Evolutionary conservation across 371 early-diverging fungal species (phyloP).

Genomic region (Rhizopus microsporus): DNA sequence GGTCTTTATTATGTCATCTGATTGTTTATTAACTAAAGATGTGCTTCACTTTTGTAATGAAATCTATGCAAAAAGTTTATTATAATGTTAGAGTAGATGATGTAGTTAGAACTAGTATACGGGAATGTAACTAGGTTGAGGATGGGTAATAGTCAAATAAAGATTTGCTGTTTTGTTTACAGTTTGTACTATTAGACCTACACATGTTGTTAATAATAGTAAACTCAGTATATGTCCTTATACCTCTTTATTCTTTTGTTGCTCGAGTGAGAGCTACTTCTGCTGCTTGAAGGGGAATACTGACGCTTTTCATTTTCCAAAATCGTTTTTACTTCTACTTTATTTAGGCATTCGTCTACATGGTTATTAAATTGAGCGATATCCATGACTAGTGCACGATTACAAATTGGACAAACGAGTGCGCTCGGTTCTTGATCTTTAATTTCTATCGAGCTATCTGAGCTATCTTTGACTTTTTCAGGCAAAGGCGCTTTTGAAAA

Average conservation of each 20-base stretch:
- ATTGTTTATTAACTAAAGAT: too few species aligned
- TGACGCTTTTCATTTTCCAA: constrained; percentile 10
- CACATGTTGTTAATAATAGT: background rate
- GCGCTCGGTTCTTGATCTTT: background rate
- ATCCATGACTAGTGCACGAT: constrained; percentile 24
- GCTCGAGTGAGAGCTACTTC: background rate
- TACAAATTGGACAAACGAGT: constrained; percentile 43
- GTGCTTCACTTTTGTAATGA: too few species aligned
- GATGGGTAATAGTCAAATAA: constrained; percentile 20
- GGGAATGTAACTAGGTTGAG: background rate
- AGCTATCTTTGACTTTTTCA: background rate
- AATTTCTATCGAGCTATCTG: background rate
- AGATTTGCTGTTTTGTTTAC: constrained; percentile 13
- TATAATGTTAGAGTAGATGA: too few species aligned
- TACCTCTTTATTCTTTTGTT: constrained; percentile 17
- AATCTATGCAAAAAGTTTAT: too few species aligned
- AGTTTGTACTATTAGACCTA: background rate
- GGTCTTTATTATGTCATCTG: too few species aligned
- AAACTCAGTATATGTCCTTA: background rate
- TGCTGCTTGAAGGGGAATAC: background rate
- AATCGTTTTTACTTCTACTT: constrained; percentile 31
- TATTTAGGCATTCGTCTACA: constrained; percentile 46
- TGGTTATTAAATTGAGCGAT: constrained; percentile 39
- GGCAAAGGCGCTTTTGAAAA: constrained; percentile 14
- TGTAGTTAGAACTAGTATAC: too few species aligned